Conservation (phyloP, 345 rosid species). For the Acer saccharum region DNA sequence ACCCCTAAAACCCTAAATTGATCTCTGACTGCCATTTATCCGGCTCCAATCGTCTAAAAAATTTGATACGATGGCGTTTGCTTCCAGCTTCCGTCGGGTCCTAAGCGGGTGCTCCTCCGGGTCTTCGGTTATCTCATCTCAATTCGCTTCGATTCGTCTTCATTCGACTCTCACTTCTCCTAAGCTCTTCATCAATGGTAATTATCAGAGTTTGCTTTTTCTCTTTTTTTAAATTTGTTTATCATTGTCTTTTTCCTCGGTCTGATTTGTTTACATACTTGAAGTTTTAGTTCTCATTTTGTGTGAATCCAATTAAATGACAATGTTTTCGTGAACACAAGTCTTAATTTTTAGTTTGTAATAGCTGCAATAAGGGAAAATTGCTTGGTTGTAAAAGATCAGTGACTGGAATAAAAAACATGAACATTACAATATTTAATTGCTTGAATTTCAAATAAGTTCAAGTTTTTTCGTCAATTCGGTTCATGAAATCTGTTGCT, state of each 20-base stretch:
- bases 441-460: too few relatives aligned
- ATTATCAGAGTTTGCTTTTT: background rate
- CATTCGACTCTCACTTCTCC: constrained; percentile 75
- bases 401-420: background rate
- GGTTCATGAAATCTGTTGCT: background rate
- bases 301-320: background rate
- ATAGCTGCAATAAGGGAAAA: background rate
- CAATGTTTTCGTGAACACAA: background rate
- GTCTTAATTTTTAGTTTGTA: background rate
- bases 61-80: constrained; percentile 52
- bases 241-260: background rate
- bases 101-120: constrained; percentile 30
- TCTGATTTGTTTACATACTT: background rate
- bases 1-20: constrained; percentile 5
- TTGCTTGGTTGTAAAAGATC: background rate
- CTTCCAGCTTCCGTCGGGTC: constrained; percentile 50
- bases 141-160: constrained; percentile 37
- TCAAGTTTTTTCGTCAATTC: too few relatives aligned
- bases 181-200: constrained; percentile 84
- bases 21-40: background rate
- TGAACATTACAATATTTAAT: too few relatives aligned
- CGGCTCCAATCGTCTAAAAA: background rate
- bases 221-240: background rate
- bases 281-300: background rate
- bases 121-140: constrained; percentile 34